These are phyloP conservation scores for Rhizopogon vesiculosus DNA, from an alignment of 768 basidiomycete genomes.

Conservation along the genomic window DNA sequence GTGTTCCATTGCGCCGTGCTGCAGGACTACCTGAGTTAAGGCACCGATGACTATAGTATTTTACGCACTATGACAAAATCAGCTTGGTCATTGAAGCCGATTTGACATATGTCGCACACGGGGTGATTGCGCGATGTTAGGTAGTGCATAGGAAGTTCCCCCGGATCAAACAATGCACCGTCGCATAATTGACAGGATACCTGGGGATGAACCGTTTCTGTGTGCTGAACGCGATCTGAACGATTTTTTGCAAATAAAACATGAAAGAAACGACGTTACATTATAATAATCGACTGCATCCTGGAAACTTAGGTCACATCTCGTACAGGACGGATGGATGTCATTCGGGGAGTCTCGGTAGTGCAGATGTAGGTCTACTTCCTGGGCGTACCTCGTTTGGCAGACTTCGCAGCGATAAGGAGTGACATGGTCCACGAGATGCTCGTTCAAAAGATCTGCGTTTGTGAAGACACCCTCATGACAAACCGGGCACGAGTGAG, in stretches of 20 bases:
- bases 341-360: slow-evolving; percentile 31
- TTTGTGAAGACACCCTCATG: slow-evolving; percentile 27
- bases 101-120: slow-evolving; percentile 19
- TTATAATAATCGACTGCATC: slow-evolving; percentile 19
- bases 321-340: slow-evolving; percentile 32
- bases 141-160: slow-evolving; percentile 22
- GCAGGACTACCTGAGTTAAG: slow-evolving; percentile 8
- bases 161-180: slow-evolving; percentile 15
- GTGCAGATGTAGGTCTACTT: slow-evolving; percentile 35
- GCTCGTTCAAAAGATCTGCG: slow-evolving; percentile 18
- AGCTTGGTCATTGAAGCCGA: slow-evolving; percentile 22
- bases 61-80: slow-evolving; percentile 24
- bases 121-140: slow-evolving; percentile 22
- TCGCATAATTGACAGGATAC: slow-evolving; percentile 28
- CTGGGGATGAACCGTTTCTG: slow-evolving; percentile 31
- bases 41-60: background rate
- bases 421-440: slow-evolving; percentile 24
- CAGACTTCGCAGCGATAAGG: slow-evolving; percentile 22
- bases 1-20: slow-evolving; percentile 27
- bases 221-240: slow-evolving; percentile 28
- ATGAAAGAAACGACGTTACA: slow-evolving; percentile 18
- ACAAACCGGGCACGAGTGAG: slow-evolving; percentile 28
- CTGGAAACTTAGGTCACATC: slow-evolving; percentile 31
- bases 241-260: background rate
- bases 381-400: slow-evolving; percentile 19